These are phyloP conservation scores for Amanita subjunquillea DNA, from an alignment of 768 basidiomycete genomes.

Conservation along the genomic window DNA sequence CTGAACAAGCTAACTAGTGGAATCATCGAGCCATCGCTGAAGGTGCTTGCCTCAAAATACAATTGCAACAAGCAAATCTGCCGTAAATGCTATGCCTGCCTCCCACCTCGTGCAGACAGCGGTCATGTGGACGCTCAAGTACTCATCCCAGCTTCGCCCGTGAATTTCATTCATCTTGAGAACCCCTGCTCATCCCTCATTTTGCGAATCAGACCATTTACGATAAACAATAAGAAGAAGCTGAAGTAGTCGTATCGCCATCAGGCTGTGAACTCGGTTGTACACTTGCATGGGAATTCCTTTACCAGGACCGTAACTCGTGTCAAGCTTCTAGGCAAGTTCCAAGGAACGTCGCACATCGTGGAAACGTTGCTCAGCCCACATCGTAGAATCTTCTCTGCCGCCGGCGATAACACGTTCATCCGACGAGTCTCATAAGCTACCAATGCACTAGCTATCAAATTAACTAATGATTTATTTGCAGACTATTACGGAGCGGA, in stretches of 20 bases:
- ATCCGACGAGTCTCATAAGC: neutral
- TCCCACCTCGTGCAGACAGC: conserved; percentile 95
- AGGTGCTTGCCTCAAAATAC: conserved; percentile 94
- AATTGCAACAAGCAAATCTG: conserved; percentile 99
- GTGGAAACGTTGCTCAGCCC: neutral
- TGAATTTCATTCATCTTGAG: conserved; percentile 13
- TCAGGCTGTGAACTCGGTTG: no score
- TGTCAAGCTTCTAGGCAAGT: no score
- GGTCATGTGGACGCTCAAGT: conserved; percentile 65
- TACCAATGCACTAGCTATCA: neutral
- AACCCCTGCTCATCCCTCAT: neutral
- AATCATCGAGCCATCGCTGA: conserved; percentile 98
- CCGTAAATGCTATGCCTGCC: conserved; percentile 99
- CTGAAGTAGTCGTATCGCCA: conserved; percentile 59
- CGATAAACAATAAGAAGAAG: conserved; percentile 78
- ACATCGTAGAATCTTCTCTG: neutral
- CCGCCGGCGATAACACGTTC: neutral
- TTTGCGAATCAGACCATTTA: no score
- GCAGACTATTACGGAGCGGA: neutral
- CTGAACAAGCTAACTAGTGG: conserved; percentile 40
- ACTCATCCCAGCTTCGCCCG: conserved; percentile 77
- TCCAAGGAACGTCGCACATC: neutral
- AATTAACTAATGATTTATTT: neutral
- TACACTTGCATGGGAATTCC: no score
- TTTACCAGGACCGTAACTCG: no score